phyloP scores from a whole-genome alignment of 1,284 basidiomycete genomes.

The Fomitopsis pinicola region DNA sequence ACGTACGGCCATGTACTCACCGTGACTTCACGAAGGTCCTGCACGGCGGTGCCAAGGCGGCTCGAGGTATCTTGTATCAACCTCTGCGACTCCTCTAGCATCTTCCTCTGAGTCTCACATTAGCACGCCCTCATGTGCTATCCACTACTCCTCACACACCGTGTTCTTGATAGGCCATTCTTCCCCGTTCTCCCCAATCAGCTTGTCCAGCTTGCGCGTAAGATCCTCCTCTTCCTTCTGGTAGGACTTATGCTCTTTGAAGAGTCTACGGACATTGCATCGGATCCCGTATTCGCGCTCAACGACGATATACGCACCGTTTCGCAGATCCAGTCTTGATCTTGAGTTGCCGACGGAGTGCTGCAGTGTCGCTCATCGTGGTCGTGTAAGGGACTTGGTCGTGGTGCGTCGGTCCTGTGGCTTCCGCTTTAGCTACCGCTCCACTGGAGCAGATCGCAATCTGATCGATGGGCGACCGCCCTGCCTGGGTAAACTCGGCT shows the following conservation, averaged over 20 bases:
- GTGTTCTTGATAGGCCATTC: conserved; percentile 81
- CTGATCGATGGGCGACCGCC: neutral
- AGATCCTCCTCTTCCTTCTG: conserved; percentile 62
- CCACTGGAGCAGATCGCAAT: neutral
- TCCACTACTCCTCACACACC: conserved; percentile 41
- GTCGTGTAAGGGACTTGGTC: neutral
- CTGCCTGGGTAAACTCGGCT: too few relatives aligned
- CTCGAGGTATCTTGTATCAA: conserved; percentile 71
- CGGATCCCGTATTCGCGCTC: neutral
- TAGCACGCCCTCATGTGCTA: neutral
- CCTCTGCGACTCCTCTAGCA: conserved; percentile 76
- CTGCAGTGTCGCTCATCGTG: conserved; percentile 45
- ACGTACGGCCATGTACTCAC: conserved; percentile 42
- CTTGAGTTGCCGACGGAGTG: conserved; percentile 64
- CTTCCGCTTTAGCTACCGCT: too few relatives aligned
- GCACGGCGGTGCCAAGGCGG: conserved; percentile 57
- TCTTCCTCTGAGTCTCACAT: conserved; percentile 48
- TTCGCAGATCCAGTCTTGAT: conserved; percentile 75
- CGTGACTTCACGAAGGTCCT: conserved; percentile 64
- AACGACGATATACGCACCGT: conserved; percentile 47
- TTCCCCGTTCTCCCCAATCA: conserved; percentile 61
- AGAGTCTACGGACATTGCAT: conserved; percentile 42
- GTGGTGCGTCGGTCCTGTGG: neutral
- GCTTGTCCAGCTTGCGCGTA: conserved; percentile 57
- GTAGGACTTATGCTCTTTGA: conserved; percentile 73